These are phyloP conservation scores for Phyllostachys edulis DNA, from an alignment of 176 grass and related monocot genomes.

Conservation along the genomic window DNA sequence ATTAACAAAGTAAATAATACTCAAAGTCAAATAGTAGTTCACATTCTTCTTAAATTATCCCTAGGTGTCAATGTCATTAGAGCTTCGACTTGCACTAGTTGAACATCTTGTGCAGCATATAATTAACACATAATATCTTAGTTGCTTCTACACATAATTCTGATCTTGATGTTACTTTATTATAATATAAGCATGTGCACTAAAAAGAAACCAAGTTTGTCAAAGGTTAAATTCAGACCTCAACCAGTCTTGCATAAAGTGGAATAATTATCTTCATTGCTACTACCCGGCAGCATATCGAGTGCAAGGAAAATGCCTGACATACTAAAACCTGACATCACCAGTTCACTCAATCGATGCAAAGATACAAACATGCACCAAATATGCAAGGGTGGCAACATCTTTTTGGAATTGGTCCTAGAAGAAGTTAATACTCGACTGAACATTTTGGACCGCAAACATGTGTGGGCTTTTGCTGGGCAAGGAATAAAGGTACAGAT, in stretches of 20 bases:
- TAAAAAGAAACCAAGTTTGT: slow-evolving; percentile 9
- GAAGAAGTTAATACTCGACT: not conserved
- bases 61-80: slow-evolving; percentile 19
- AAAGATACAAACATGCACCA: not conserved
- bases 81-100: slow-evolving; percentile 28
- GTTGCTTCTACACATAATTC: slow-evolving; percentile 24
- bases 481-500: not conserved
- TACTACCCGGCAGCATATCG: too few species aligned
- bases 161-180: slow-evolving; percentile 24
- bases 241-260: not conserved
- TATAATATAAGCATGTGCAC: slow-evolving; percentile 3
- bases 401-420: not conserved
- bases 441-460: not conserved
- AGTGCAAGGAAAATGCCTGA: not conserved
- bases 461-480: not conserved
- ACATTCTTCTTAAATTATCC: slow-evolving; percentile 15
- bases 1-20: slow-evolving; percentile 1
- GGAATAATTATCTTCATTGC: not conserved
- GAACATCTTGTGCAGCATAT: not conserved
- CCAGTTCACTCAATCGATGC: not conserved
- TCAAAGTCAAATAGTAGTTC: slow-evolving; percentile 28
- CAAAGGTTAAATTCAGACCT: not conserved
- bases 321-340: not conserved
- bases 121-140: slow-evolving; percentile 13
- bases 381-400: not conserved